Conservation (phyloP, 106 monocot species). For the Dendrobium nobile region DNA sequence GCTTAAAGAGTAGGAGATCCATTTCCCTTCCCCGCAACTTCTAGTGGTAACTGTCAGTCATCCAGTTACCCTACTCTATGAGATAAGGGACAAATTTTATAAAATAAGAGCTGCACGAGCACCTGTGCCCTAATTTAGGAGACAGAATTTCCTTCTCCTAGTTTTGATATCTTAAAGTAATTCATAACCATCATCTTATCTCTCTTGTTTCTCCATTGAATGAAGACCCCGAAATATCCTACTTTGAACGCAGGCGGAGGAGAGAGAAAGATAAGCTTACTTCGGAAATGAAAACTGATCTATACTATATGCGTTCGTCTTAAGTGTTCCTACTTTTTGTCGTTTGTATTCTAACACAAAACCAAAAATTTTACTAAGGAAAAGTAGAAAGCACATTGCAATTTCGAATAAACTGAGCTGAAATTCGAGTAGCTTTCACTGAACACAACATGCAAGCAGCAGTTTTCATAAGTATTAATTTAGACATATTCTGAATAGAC, state of each 20-base stretch:
- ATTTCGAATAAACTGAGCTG: background rate
- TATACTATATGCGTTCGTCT: background rate
- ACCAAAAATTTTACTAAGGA: background rate
- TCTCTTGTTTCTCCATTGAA: background rate
- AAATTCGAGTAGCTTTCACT: background rate
- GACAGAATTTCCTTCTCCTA: slow-evolving; percentile 1
- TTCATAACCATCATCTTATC: background rate
- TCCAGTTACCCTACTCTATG: background rate
- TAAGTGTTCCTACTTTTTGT: background rate
- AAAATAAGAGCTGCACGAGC: slow-evolving; percentile 4
- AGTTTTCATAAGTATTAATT: background rate
- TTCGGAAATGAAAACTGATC: background rate
- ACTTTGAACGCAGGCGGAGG: background rate
- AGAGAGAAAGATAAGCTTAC: background rate
- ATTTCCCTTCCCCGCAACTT: background rate
- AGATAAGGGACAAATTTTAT: background rate
- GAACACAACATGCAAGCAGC: background rate
- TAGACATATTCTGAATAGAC: background rate
- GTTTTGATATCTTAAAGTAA: background rate
- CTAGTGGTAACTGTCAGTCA: background rate
- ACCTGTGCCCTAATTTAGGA: background rate
- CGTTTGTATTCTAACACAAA: background rate
- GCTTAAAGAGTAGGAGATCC: background rate
- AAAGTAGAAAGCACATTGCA: background rate
- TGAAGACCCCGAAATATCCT: background rate